phyloP scores from a whole-genome alignment of 202 grass and related monocot genomes.

The Panicum virgatum region DNA sequence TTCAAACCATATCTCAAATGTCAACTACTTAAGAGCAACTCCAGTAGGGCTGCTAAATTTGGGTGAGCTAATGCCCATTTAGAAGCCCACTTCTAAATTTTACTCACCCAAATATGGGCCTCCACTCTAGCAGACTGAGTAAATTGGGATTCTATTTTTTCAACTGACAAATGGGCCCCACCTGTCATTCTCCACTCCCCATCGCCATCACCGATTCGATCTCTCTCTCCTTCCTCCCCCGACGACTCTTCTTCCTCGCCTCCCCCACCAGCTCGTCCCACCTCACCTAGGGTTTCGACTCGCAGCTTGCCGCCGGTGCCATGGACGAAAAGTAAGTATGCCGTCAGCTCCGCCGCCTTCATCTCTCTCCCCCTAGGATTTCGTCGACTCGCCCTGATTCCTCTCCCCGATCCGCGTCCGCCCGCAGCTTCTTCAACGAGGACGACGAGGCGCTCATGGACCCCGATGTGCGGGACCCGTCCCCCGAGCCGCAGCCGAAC shows the following conservation, averaged over 20 bases:
- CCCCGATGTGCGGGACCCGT: slow-evolving; percentile 45
- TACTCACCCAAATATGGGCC: no score
- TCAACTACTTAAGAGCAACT: no score
- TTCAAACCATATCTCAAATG: no score
- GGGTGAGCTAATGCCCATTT: no score
- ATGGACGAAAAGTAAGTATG: slow-evolving; percentile 68
- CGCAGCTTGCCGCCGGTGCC: slow-evolving; percentile 17
- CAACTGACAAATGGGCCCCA: no score
- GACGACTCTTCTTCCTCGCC: background rate
- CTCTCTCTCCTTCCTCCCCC: background rate
- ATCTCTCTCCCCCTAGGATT: background rate
- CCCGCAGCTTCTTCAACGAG: slow-evolving; percentile 69
- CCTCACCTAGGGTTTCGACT: slow-evolving; percentile 44
- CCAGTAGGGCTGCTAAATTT: no score
- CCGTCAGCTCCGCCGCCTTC: background rate
- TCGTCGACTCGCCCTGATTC: background rate
- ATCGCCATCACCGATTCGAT: slow-evolving; percentile 22
- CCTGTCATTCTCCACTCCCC: no score
- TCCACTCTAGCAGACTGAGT: no score
- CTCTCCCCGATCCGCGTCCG: background rate
- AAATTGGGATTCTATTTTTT: no score
- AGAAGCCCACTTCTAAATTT: no score
- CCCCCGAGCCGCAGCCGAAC: slow-evolving; percentile 51
- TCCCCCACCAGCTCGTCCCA: background rate
- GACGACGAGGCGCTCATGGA: slow-evolving; percentile 85